A percentile compares a stretch with the other conserved stretches of the same genome.
Conservation (phyloP, 495 filamentous ascomycete genomes). For the Talaromyces adpressus region DNA sequence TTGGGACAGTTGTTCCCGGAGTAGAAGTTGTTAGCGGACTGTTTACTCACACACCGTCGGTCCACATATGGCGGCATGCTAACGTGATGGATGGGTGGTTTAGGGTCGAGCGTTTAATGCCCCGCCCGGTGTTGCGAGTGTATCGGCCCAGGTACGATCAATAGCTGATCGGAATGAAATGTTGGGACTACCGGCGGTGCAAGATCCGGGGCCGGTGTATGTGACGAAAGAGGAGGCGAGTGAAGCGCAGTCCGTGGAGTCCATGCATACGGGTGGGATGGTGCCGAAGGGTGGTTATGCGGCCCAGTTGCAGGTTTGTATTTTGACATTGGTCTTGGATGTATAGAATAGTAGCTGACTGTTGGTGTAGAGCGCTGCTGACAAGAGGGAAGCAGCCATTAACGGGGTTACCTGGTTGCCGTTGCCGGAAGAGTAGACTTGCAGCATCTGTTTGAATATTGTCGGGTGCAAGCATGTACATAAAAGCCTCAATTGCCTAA, state of each 20-base stretch:
- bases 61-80: neutral
- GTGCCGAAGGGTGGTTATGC: slow-evolving; percentile 22
- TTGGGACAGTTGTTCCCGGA: neutral
- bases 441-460: neutral
- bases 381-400: slow-evolving; percentile 14
- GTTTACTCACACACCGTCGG: neutral
- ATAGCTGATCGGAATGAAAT: slow-evolving; percentile 32
- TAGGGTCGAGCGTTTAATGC: slow-evolving; percentile 31
- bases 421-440: neutral
- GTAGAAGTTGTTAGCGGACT: neutral
- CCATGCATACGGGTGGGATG: slow-evolving; percentile 23
- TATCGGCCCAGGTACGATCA: slow-evolving; percentile 25
- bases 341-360: neutral
- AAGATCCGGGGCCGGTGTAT: slow-evolving; percentile 17
- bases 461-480: neutral
- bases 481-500: neutral
- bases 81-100: neutral
- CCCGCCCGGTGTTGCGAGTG: slow-evolving; percentile 22
- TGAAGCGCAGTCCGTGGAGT: slow-evolving; percentile 26
- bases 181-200: slow-evolving; percentile 17
- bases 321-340: neutral
- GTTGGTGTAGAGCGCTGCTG: slow-evolving; percentile 23
- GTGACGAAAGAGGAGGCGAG: slow-evolving; percentile 30
- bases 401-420: slow-evolving; percentile 2
- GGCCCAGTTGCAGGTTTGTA: slow-evolving; percentile 29